Evolutionary conservation across 2,329 filamentous ascomycete genomes (phyloP), one percentile per base, ranked within the genome.

Genomic region (Geosmithia putterillii): DNA sequence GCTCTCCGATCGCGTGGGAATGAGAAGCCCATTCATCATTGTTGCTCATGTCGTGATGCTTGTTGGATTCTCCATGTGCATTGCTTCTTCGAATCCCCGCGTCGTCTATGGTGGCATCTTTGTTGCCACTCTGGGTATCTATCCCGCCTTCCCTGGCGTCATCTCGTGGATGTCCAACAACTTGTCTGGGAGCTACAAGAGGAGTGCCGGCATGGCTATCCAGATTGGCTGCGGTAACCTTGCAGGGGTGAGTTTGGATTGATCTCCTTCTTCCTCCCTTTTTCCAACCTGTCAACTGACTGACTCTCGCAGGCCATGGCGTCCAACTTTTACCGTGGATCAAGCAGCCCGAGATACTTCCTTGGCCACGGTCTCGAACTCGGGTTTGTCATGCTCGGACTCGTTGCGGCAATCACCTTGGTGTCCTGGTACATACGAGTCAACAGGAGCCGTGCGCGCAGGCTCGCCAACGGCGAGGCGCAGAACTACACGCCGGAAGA

Each of bases 121-220:
- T 59, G 65, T 94, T 1, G 82, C 77, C 0, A 82, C 86, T 0
- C 73, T 86, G 45, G 83, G 83, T 2, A 88, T 92, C 44, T 92
- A 90, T 50, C 85, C 87, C 0, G 79, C 76, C 22, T 83, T 92
- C 45, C 68, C 85, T 0, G 89, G 89, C 43, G 82, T 83, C 1
- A 83, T 94, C 42, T 71, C 81, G 0, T 94, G 87, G 87, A 65
- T 80, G 1, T 74, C 76, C 28, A 94, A 92, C 57, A 94, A 94
- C 47, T 70, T 84, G 10, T 79, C 89, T 44, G 69, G 70, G 0
- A 67, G 63, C 39, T 71, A 70, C 58, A 94, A 94, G 59, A 67
- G 79, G 5, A 71, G 71, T 8, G 73, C 70, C 0, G 79, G 77
- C 2, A 82, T 82, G 71, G 79, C 77, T 0, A 61, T 83, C 12